Evolutionary conservation across 257 asterid genomes (phyloP), one percentile per base, ranked within the genome.

Genomic region (Solanum neorickii): DNA sequence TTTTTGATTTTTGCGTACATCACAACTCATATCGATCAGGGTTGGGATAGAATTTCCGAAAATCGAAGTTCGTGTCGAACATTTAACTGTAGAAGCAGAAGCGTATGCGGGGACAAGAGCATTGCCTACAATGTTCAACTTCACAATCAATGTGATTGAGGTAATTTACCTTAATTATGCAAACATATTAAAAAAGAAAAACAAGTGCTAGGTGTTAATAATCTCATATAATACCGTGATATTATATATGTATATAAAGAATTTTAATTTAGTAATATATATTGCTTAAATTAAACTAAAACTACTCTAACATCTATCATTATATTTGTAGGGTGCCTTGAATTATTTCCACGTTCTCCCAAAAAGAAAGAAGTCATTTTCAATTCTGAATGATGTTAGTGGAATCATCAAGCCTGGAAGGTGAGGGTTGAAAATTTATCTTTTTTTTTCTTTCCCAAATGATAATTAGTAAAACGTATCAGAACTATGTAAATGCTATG

Each of bases 321-420:
- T 70, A 18, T 18, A 16, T 31, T 33, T 72, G 27, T 31, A 72
- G 78, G 46, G 46, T 72, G 25, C 27, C 46, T 72, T 72, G 46
- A 72, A 7, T 74, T 94, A 89, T 35, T 91, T 94, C 35, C 92
- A 89, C 25, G 29, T 93, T 20, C 89, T 91, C 33, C 91, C 92
- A 1, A 93, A 91, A 59, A 87, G 91, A 41, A 94, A 92, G 87
- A 94, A 90, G 86, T 92, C 93, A 0, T 87, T 94, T 27, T 87
- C 96, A 1, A 94, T 94, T 23, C 91, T 94, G 10, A 92, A 91
- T 27, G 94, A 92, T 90, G 94, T 92, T 2, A 93, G 95, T 87
- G 98, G 98, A 13, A 86, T 92, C 83, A 92, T 94, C 90, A 93
- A 92, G 87, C 97, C 98, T 7, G 83, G 94, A 87, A 91, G 95